These are phyloP conservation scores for Xylariaceae sp. DNA, from an alignment of 2,329 filamentous ascomycete species.

Conservation along the genomic window DNA sequence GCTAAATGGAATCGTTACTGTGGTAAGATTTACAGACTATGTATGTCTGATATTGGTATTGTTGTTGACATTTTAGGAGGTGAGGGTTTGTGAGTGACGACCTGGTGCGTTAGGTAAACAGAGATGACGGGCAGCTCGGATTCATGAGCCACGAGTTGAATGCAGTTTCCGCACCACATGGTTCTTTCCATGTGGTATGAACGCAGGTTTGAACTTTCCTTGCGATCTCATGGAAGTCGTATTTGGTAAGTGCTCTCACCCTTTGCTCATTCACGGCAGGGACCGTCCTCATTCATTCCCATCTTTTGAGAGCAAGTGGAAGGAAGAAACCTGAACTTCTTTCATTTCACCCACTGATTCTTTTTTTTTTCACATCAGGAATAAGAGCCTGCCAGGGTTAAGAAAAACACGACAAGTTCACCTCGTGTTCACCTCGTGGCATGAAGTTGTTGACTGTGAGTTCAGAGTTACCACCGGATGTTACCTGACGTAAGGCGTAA, in stretches of 20 bases:
- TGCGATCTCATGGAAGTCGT: neutral
- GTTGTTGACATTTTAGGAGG: neutral
- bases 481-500: neutral
- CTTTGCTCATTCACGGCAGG: neutral
- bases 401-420: too few relatives aligned
- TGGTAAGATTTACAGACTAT: neutral
- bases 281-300: too few relatives aligned
- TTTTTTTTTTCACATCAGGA: too few relatives aligned
- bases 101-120: neutral
- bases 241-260: neutral
- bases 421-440: too few relatives aligned
- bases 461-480: too few relatives aligned
- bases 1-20: neutral
- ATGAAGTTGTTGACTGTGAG: too few relatives aligned
- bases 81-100: neutral
- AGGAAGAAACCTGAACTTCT: too few relatives aligned
- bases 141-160: neutral
- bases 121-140: neutral
- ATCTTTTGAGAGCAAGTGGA: too few relatives aligned
- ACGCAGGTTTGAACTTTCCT: neutral
- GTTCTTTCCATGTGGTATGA: neutral
- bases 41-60: neutral
- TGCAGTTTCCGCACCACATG: neutral
- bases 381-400: too few relatives aligned
- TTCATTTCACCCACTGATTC: too few relatives aligned